Base-by-base conservation (phyloP, 192 early-diverging fungal species). In the Umbelopsis ramanniana region DNA sequence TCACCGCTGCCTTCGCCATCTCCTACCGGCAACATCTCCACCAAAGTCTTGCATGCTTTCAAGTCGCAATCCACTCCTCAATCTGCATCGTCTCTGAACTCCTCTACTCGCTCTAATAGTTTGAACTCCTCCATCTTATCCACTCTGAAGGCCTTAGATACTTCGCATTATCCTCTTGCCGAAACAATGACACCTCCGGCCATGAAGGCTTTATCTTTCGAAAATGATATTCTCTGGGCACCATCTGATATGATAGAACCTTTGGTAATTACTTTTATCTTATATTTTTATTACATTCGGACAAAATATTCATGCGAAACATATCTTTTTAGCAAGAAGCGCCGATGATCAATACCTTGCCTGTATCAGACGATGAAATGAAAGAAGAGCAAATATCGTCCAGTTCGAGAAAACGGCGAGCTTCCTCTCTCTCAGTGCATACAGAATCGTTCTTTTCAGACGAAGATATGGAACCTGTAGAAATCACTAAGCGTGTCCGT, bases 131-230 rank as follows among this genome's bases (percentile, higher is more conserved):
- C 57, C 57, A 63, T 35, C 15, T 29, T n/a, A 19, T 22, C 23
- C 33, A 19, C 26, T 35, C 15, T 63, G 29, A 63, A 63, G 33
- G 15, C 26, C 12, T 63, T 63, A 63, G 57, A 63, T 35, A 26
- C 15, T 0, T 29, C 57, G 14, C 57, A 37, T 52, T 96, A 89
- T 76, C 94, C 94, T 24, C 83, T 96, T 38, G 90, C 93, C 6
- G 83, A 87, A 35, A 86, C 89, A 29, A 87, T 89, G 4, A 93
- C 93, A 7, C 94, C 94, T 12, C 89, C 91, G 7, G 87, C 89
- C 6, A 79, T 96, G 66, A 91, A 93, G 81, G 83, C 86, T 66
- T 93, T 96, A 81, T 89, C 87, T 37, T 89, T 95, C 73, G 93
- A 96, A 66, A 73, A 37, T 63, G 57, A 63, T 37, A 37, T 63